Conservation (phyloP, 176 grass and related monocot species). For the Dendrocalamus sinicus region DNA sequence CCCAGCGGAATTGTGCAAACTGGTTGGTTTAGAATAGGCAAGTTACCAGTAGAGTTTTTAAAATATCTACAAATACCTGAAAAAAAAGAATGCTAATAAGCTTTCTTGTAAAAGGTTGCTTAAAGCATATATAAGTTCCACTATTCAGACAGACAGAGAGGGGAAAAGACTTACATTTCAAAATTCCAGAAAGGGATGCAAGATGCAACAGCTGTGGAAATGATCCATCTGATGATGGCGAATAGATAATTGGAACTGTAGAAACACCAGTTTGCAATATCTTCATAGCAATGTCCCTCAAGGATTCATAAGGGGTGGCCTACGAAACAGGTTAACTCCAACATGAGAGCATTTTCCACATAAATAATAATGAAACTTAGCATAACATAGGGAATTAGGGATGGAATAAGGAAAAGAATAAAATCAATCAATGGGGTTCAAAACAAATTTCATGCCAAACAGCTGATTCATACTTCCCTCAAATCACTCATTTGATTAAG, state of each 20-base stretch:
- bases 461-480: background rate
- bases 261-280: constrained; percentile 85
- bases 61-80: constrained; percentile 98
- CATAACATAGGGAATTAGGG: background rate
- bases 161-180: constrained; percentile 72
- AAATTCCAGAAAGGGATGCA: constrained; percentile 94
- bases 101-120: background rate
- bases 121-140: background rate
- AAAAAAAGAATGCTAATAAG: constrained; percentile 7
- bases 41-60: constrained; percentile 79
- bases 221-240: constrained; percentile 79
- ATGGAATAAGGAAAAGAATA: background rate
- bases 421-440: background rate
- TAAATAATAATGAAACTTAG: constrained; percentile 16
- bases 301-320: constrained; percentile 81
- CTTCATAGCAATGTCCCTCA: constrained; percentile 85
- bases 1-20: constrained; percentile 84
- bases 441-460: constrained; percentile 6
- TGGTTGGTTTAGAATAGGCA: constrained; percentile 86
- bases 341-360: constrained; percentile 30
- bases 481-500: constrained; percentile 5
- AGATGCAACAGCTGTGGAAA: constrained; percentile 96
- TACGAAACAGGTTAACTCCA: constrained; percentile 38
- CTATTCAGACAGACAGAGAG: background rate
- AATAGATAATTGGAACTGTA: constrained; percentile 81